These are phyloP conservation scores for Hypoxylon sp. DNA, from an alignment of 2,329 filamentous ascomycete species.

Conservation along the genomic window DNA sequence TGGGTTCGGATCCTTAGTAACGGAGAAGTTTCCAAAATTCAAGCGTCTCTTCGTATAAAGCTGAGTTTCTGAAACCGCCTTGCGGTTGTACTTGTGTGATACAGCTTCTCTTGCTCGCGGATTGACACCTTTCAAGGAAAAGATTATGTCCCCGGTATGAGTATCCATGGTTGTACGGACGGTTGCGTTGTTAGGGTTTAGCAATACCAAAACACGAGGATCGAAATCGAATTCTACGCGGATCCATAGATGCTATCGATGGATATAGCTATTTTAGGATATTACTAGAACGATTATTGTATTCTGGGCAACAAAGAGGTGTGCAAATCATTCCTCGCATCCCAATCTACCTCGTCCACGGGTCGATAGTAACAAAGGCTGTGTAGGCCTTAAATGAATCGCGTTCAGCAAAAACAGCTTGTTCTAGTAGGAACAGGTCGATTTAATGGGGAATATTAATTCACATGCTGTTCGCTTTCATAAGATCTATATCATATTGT, in stretches of 20 bases:
- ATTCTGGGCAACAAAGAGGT: background rate
- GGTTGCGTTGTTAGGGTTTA: background rate
- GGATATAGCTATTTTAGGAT: background rate
- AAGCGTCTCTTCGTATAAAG: conserved; percentile 2
- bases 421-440: background rate
- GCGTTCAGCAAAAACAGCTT: background rate
- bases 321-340: background rate
- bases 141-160: background rate
- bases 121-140: background rate
- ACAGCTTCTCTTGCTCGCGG: conserved; percentile 2
- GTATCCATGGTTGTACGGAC: background rate
- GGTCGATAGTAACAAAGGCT: background rate
- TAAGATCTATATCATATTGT: background rate
- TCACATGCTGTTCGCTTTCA: background rate
- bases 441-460: background rate
- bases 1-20: background rate
- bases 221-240: background rate
- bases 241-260: background rate
- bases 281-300: background rate
- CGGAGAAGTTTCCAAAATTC: background rate
- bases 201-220: background rate
- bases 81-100: background rate
- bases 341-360: background rate
- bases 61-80: background rate
- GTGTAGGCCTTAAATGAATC: background rate